Base-by-base conservation (phyloP, 169 alveolate species). In the Plasmodium gonderi region DNA sequence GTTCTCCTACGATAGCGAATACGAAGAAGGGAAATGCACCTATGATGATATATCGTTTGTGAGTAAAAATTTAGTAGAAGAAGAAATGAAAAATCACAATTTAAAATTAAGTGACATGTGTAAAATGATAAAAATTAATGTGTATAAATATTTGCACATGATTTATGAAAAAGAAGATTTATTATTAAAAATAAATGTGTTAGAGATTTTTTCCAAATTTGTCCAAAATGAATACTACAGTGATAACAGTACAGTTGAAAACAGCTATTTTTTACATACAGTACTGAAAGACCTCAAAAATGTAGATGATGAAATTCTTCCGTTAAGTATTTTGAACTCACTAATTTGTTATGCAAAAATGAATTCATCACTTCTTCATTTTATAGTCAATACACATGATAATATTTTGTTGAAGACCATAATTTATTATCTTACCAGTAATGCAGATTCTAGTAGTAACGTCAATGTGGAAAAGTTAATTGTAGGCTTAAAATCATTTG, bases 141-240 rank as follows among this genome's bases (percentile, higher is more conserved):
- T 87, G 45, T 87, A 75, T 65, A 87, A 87, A 87, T 87, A 87
- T 54, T 76, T 87, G 33, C 20, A 49, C 68, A 87, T 87, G 44
- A 51, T 87, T n/a, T 87, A 87, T 33, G 17, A 51, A 44, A 87
- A 87, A 78, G 79, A 87, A 6, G 93, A 87, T 87, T 87, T 87
- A 87, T 44, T 87, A 44, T 31, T 87, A 78, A 87, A 87, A 87
- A 87, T 87, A 51, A 87, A 87, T 75, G 93, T 87, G 33, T 78
- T 87, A 44, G 93, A 87, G 68, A 87, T 87, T 2, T 87, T 75
- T 31, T 87, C 85, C 1, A 87, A 87, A 40, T 87, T 87, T 54
- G 68, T 60, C 2, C 77, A 87, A 76, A 87, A 49, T 42, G 49
- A 33, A 14, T 33, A 74, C 17, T 87, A 75, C 45, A 49, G 72